Percentiles rank a stretch among this genome's conserved stretches.
Conservation (phyloP, 2,329 filamentous ascomycete species). For the Mycosphaerella sp. region DNA sequence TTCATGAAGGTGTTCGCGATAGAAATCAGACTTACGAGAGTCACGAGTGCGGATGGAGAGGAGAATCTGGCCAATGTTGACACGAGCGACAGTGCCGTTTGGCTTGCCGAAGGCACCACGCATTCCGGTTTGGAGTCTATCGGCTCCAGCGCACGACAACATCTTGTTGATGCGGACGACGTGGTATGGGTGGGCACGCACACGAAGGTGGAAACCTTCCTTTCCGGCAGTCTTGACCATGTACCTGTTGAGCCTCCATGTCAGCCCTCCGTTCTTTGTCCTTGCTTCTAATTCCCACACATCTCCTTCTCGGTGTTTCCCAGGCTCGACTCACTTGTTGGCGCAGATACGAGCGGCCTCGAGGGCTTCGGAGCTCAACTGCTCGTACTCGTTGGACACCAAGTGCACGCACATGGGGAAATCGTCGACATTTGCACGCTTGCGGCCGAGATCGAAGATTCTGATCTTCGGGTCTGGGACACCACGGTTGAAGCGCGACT, state of each 20-base stretch:
- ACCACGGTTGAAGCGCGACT: slow-evolving; percentile 99
- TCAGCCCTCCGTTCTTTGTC: background rate
- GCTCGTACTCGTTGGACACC: slow-evolving; percentile 99
- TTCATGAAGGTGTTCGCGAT: background rate
- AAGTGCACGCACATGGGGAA: slow-evolving; percentile 99
- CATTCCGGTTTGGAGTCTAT: slow-evolving; percentile 99
- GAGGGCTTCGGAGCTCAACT: slow-evolving; percentile 98
- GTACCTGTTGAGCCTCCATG: slow-evolving; percentile 43
- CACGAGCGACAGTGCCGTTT: slow-evolving; percentile 96
- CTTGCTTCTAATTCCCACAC: slow-evolving; percentile 2
- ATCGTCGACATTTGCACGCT: slow-evolving; percentile 98
- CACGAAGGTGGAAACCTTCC: slow-evolving; percentile 64
- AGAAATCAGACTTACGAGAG: slow-evolving; percentile 56
- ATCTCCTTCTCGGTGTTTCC: background rate
- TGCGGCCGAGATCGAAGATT: slow-evolving; percentile 68
- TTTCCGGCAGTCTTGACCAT: slow-evolving; percentile 63
- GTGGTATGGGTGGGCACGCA: slow-evolving; percentile 96
- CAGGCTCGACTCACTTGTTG: slow-evolving; percentile 69
- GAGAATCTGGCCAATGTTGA: slow-evolving; percentile 99
- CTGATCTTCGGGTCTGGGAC: slow-evolving; percentile 57
- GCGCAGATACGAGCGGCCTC: slow-evolving; percentile 99
- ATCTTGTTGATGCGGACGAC: slow-evolving; percentile 99
- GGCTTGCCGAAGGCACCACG: slow-evolving; percentile 99
- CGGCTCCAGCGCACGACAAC: slow-evolving; percentile 99
- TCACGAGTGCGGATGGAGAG: slow-evolving; percentile 97